Percentiles rank a stretch among this genome's conserved stretches.
Conservation (phyloP, 345 rosid species). For the Litchi chinensis region DNA sequence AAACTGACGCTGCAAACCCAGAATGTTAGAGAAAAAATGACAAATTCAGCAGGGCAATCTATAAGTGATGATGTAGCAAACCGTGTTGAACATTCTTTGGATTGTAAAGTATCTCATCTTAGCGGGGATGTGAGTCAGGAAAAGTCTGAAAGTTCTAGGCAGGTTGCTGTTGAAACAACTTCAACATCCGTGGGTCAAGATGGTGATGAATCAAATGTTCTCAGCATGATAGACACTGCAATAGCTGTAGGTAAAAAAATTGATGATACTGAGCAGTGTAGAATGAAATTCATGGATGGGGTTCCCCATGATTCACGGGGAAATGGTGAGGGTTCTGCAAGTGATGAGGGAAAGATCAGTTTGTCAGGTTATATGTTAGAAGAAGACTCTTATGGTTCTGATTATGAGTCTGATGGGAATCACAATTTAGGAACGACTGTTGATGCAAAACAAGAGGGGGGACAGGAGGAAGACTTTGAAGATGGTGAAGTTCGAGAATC, state of each 20-base stretch:
- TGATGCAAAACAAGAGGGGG: constrained; percentile 42
- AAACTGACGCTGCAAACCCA: constrained; percentile 14
- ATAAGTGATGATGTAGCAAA: constrained; percentile 17
- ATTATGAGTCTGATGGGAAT: constrained; percentile 53
- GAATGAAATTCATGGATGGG: constrained; percentile 27
- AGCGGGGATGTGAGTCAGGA: constrained; percentile 25
- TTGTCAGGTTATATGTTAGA: constrained; percentile 51
- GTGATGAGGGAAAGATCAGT: constrained; percentile 63
- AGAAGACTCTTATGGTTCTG: constrained; percentile 48
- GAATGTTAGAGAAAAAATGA: constrained; percentile 20
- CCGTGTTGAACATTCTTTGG: constrained; percentile 19
- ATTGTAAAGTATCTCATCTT: constrained; percentile 18
- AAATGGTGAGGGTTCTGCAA: constrained; percentile 42
- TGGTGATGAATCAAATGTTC: constrained; percentile 28
- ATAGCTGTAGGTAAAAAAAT: constrained; percentile 29
- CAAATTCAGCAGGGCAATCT: constrained; percentile 31
- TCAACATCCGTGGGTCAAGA: constrained; percentile 27
- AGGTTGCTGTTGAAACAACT: constrained; percentile 27
- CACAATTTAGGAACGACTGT: constrained; percentile 34
- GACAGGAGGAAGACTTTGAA: constrained; percentile 50
- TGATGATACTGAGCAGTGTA: constrained; percentile 28
- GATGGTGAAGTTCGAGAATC: constrained; percentile 68
- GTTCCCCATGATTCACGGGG: constrained; percentile 31
- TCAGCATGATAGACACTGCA: constrained; percentile 32
- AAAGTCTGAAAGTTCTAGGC: constrained; percentile 28